Base-by-base conservation (phyloP, 257 asterid genomes). In the Solanum raphanifolium region DNA sequence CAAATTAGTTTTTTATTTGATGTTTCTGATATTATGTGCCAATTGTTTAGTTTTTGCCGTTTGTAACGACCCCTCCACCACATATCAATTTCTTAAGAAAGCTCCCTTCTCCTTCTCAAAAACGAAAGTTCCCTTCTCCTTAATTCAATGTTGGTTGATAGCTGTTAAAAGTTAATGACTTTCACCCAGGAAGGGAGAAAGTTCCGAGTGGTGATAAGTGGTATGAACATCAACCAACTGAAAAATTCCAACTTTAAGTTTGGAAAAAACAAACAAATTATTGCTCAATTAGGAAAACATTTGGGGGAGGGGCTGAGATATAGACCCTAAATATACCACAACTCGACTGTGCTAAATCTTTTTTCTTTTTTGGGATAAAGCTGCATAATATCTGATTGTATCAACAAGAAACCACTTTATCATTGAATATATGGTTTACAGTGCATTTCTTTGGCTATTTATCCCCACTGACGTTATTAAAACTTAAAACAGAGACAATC, bases 401-500 rank as follows among this genome's bases (percentile, higher is more conserved):
- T 31, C 69, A 82, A 29, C 43, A 82, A 46, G 4, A 82, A 82
- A 31, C 68, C 29, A 31, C 43, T 82, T 74, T 82, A 31, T 82
- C 43, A 20, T 31, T 3, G 43, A 18, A 10, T 82, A 18, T 31
- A 82, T 48, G 29, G 16, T 82, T 48, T 82, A 82, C 11, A 3
- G 20, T 48, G 69, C 86, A 46, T 48, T 48, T 48, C 43, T 82
- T 82, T 20, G 18, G n/a, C 43, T 82, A 5, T 82, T 48, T 52
- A 5, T 82, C 69, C 43, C 21, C 43, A 48, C 86, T 82, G 12
- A 52, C 68, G 31, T 82, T 48, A 82, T 9, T 31, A 29, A 31
- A 82, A 82, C 86, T 73, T 20, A 13, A 78, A 46, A 89, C 98
- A 97, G 99, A 94, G 68, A 92, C 94, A 52, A 92, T 97, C 87